phyloP scores from a whole-genome alignment of 306 rosid species.

The Hippophae rhamnoides region DNA sequence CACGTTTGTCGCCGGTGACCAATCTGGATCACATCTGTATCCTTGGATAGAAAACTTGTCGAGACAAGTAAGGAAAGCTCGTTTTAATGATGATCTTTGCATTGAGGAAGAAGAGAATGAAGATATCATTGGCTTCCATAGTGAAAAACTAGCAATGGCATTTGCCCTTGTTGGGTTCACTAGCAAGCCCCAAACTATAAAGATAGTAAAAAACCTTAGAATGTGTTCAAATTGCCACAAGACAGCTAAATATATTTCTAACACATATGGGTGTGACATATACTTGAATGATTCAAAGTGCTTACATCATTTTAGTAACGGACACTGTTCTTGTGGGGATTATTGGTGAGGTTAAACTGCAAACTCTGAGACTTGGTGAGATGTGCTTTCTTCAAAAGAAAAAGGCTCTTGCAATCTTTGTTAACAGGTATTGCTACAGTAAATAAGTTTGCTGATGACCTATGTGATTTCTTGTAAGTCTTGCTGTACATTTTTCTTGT shows the following conservation, averaged over 20 bases:
- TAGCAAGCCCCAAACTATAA: slow-evolving; percentile 30
- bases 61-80: slow-evolving; percentile 34
- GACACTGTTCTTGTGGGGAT: slow-evolving; percentile 82
- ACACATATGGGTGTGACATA: slow-evolving; percentile 66
- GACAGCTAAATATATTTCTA: slow-evolving; percentile 63
- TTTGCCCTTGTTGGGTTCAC: slow-evolving; percentile 53
- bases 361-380: slow-evolving; percentile 1
- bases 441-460: not conserved
- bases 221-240: slow-evolving; percentile 76
- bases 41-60: slow-evolving; percentile 47
- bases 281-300: slow-evolving; percentile 54
- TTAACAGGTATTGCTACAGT: not conserved
- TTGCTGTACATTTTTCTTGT: not conserved
- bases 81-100: slow-evolving; percentile 33
- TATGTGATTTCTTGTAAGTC: not conserved
- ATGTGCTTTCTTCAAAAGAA: not conserved
- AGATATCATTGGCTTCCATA: slow-evolving; percentile 39
- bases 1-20: slow-evolving; percentile 51
- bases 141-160: slow-evolving; percentile 77
- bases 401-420: not conserved
- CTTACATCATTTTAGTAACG: slow-evolving; percentile 73
- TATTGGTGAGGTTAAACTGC: slow-evolving; percentile 49
- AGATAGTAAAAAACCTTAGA: slow-evolving; percentile 67
- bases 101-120: slow-evolving; percentile 78
- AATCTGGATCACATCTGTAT: slow-evolving; percentile 32